A percentile compares a stretch with the other conserved stretches of the same genome.
Evolutionary conservation across 2,329 filamentous ascomycete species (phyloP).

Genomic region (Pseudocercospora eumusae): DNA sequence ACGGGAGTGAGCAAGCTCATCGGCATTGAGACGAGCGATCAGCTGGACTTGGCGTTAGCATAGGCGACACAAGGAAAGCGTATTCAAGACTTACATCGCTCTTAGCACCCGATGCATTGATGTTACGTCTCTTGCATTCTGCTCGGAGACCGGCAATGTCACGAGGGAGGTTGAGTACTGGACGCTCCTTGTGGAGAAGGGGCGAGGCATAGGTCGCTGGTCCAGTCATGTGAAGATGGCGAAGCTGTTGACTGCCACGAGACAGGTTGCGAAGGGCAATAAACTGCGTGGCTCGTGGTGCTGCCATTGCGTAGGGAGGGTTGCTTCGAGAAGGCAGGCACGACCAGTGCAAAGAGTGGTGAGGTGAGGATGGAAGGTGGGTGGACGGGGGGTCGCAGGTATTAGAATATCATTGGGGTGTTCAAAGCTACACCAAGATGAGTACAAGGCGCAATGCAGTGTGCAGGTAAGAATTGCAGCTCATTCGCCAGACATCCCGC

Average conservation of each 20-base stretch:
- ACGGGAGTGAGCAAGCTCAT: constrained; percentile 55
- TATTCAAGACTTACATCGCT: constrained; percentile 47
- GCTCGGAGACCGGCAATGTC: constrained; percentile 54
- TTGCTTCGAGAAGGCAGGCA: constrained; percentile 7
- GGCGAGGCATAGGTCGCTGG: constrained; percentile 57
- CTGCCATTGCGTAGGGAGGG: constrained; percentile 42
- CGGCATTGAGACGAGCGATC: constrained; percentile 54
- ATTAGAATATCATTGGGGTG: constrained; percentile 5
- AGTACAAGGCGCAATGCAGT: background rate
- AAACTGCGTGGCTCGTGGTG: constrained; percentile 46
- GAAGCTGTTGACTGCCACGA: constrained; percentile 43
- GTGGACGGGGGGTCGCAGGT: constrained; percentile 9
- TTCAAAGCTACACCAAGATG: constrained; percentile 13
- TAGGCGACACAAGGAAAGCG: background rate
- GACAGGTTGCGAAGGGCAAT: constrained; percentile 47
- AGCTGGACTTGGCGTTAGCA: constrained; percentile 42
- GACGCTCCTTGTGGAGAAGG: constrained; percentile 53
- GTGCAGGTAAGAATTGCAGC: background rate
- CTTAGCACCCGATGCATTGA: constrained; percentile 51
- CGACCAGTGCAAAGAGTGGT: constrained; percentile 15
- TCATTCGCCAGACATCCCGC: background rate
- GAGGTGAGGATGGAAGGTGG: background rate
- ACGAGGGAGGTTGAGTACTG: constrained; percentile 53
- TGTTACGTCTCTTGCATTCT: constrained; percentile 54
- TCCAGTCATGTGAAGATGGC: constrained; percentile 62